phyloP scores from a whole-genome alignment of 192 early-diverging fungal species.

The Umbelopsis sp. region DNA sequence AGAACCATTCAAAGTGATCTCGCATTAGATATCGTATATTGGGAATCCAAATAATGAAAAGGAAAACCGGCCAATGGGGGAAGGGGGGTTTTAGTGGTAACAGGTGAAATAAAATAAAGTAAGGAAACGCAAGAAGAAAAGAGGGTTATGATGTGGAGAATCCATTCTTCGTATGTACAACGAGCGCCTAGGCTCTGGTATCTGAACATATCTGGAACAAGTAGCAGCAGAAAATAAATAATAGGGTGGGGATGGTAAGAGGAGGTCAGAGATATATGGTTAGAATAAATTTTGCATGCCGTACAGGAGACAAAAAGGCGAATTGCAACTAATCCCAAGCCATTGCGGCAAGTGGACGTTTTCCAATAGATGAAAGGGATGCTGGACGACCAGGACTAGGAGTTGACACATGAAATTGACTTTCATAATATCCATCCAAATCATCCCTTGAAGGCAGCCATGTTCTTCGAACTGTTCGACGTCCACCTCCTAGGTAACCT shows the following conservation, averaged over 20 bases:
- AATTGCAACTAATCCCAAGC: conserved; percentile 3
- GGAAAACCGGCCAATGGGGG: no score
- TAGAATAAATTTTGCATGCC: not conserved
- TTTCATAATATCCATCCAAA: conserved; percentile 15
- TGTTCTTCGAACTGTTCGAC: not conserved
- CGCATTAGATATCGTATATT: not conserved
- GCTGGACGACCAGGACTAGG: conserved; percentile 9
- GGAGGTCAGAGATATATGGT: not conserved
- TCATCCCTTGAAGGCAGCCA: conserved; percentile 2
- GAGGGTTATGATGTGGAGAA: not conserved
- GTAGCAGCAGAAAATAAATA: conserved; percentile 1
- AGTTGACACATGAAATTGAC: conserved; percentile 8
- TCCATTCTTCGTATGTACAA: not conserved
- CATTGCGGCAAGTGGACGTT: conserved; percentile 3
- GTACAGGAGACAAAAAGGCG: no score
- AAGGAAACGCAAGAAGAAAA: not conserved
- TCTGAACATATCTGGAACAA: conserved; percentile 2
- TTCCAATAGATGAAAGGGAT: conserved; percentile 8
- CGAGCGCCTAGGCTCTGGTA: not conserved
- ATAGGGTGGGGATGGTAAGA: not conserved
- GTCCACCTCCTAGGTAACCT: not conserved
- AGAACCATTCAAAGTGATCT: not conserved
- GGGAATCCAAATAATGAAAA: no score
- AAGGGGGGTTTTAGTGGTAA: not conserved
- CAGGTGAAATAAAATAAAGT: not conserved